Evolutionary conservation across 208 protist species (phyloP).

Genomic region (Herpetomonas tarakana): DNA sequence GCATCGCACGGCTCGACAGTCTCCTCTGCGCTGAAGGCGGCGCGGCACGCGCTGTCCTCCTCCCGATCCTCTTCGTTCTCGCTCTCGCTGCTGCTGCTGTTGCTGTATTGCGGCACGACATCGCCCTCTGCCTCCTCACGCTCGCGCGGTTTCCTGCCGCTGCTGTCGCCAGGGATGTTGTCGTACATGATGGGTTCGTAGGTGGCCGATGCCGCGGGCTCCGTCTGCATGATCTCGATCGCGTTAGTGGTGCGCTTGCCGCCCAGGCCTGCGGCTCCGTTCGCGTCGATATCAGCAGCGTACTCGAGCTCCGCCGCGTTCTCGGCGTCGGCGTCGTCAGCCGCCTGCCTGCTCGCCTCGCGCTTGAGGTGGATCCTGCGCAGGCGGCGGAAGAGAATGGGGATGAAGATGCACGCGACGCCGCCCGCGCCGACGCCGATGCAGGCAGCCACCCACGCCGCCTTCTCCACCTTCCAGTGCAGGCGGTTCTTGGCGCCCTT

Average conservation of each 20-base stretch:
- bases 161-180: no score
- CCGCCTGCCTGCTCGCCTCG: slow-evolving; percentile 17
- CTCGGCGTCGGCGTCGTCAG: slow-evolving; percentile 5
- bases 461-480: slow-evolving; percentile 43
- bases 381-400: slow-evolving; percentile 47
- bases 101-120: slow-evolving; percentile 27
- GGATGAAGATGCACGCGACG: slow-evolving; percentile 45
- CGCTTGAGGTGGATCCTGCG: no score
- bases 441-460: slow-evolving; percentile 51
- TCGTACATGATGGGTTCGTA: no score
- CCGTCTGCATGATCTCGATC: slow-evolving; percentile 4
- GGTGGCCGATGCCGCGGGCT: no score
- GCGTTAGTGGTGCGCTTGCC: neutral
- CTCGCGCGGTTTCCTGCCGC: no score
- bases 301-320: slow-evolving; percentile 1
- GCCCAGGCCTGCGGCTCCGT: neutral
- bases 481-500: slow-evolving; percentile 60
- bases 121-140: no score
- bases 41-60: no score
- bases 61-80: slow-evolving; percentile 18
- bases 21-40: slow-evolving; percentile 12
- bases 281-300: neutral
- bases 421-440: slow-evolving; percentile 40
- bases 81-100: neutral
- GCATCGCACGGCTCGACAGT: neutral